Base-by-base conservation (phyloP, 1,139 yeast species). In the Petasospora fabianii region DNA sequence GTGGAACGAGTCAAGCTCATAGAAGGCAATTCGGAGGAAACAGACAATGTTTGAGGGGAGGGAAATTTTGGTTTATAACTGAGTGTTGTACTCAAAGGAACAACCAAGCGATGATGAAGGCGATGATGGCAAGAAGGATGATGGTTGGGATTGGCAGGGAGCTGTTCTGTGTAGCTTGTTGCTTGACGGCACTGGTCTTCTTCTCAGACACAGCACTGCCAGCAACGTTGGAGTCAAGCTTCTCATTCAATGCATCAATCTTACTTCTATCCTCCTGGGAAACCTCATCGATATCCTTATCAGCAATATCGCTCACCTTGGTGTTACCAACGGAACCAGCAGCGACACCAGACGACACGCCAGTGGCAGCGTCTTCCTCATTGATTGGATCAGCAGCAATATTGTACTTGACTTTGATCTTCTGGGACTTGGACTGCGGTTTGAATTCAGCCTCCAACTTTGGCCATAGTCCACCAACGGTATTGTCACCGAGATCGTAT, bases 341-440 rank as follows among this genome's bases (percentile, higher is more conserved):
- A 21, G 48, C 43, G 32, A 42, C 47, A 34, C 38, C 50, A 29
- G 49, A 50, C 28, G 46, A 42, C 34, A 39, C 48, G 19, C 46
- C 54, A 28, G 48, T 39, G 22, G 47, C 54, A 28, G 48, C 39
- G 22, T 46, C 47, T 30, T 35, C 29, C 27, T 16, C 43, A 14
- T 34, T 18, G 6, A 12, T 14, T 4, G 6, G 16, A 21, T 41
- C 31, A 26, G 41, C 34, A 12, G 37, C 34, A 13, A 54, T 59
- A 38, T 71, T 61, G 62, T 81, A 86, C 55, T 71, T 75, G 44
- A 87, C 96, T 65, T 80, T 81, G 62, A 88, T 81, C 66, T 86
- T 87, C 63, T 80, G 81, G 47, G 84, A 82, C 35, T 75, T 70
- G 38, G 83, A 72, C 50, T 73, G 71, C 13, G 71, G 66, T 57